These are phyloP conservation scores for Metschnikowia cerradonensis DNA, from an alignment of 805 yeast species.

Conservation along the genomic window DNA sequence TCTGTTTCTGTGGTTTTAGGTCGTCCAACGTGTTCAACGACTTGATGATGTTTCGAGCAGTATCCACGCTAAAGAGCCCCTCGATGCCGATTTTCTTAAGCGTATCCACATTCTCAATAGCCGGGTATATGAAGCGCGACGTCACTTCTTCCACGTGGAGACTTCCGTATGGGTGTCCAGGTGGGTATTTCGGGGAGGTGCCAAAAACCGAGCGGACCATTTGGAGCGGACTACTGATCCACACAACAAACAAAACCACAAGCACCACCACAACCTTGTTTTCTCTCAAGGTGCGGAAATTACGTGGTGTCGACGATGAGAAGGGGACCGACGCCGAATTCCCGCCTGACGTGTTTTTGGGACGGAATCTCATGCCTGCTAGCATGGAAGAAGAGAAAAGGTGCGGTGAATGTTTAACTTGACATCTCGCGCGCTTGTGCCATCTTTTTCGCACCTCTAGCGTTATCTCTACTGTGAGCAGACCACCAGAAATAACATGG, in stretches of 20 bases:
- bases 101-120: constrained; percentile 63
- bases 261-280: constrained; percentile 5
- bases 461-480: not conserved
- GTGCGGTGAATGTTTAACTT: not conserved
- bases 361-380: constrained; percentile 16
- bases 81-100: constrained; percentile 54
- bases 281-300: constrained; percentile 4
- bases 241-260: constrained; percentile 8
- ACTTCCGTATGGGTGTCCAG: constrained; percentile 32
- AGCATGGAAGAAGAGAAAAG: constrained; percentile 1
- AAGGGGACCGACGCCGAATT: constrained; percentile 5
- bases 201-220: not conserved
- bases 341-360: constrained; percentile 10
- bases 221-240: constrained; percentile 13
- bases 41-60: constrained; percentile 33
- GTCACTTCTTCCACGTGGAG: constrained; percentile 38
- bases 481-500: too few relatives aligned
- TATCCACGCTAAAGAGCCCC: constrained; percentile 37
- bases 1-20: constrained; percentile 31
- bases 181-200: constrained; percentile 22
- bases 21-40: constrained; percentile 45
- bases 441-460: not conserved
- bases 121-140: constrained; percentile 62
- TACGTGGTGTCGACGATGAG: not conserved
- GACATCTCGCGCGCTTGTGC: not conserved